Evolutionary conservation across 2,329 filamentous ascomycete genomes (phyloP), one percentile per base, ranked within the genome.

Genomic region (Neopestalotiopsis sp.): DNA sequence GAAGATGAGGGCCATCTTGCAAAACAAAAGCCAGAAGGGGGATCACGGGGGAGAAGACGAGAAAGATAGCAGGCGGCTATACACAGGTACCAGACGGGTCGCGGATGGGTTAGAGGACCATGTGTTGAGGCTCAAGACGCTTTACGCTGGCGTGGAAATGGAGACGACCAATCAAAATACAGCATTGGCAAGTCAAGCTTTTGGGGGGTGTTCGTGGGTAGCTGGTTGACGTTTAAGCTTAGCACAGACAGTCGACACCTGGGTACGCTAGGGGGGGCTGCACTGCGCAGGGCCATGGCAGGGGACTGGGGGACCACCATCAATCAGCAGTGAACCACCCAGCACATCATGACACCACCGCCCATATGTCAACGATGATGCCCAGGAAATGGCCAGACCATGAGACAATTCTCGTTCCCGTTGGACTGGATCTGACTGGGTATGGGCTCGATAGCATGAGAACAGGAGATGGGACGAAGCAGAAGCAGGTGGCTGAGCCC

Each of bases 121-220:
- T 56, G 10, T 38, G 9, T 30, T 59, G 65, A 67, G 65, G 65
- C 65, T 67, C 56, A 60, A 67, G 52, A 40, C 49, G 62, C 42
- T 42, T 60, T 52, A 60, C 65, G 60, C 52, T 24, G 32, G 32
- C 9, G 34, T 67, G 30, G 52, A 60, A 60, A 32, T 20, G n/a
- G 14, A 14, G 13, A 24, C 5, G 20, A 34, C 65, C 52, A 67
- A 67, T 67, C 34, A 32, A 4, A 24, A 32, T 52, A 38, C 42
- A 10, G 57, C 20, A 28, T 24, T 32, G 34, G 34, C 34, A 52
- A 14, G 65, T 56, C 40, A 67, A 67, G 65, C 65, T 67, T 60
- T 52, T 38, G 34, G 34, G 60, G 24, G 42, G 63, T 12, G 49
- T 56, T 24, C 20, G 40, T 45, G 49, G 63, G 49, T 45, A 12